A percentile compares a stretch with the other conserved stretches of the same genome.
Evolutionary conservation across 768 basidiomycete species (phyloP).

Genomic region (Termitomyces sp.): DNA sequence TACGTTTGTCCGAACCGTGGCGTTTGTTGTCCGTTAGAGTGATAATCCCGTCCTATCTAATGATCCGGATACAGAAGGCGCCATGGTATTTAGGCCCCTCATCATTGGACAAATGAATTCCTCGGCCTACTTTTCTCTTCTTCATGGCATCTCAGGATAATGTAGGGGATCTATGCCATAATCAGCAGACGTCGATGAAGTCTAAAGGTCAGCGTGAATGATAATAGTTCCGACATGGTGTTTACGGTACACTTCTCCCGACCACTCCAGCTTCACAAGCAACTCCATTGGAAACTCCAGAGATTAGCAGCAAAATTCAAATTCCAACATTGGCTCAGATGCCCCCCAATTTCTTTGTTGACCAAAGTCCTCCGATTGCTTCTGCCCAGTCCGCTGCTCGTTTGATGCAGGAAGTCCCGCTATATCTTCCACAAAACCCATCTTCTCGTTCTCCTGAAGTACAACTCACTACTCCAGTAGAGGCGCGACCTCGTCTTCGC

Average conservation of each 20-base stretch:
- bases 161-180: not conserved
- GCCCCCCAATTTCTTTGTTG: not conserved
- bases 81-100: not conserved
- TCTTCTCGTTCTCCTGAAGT: not conserved
- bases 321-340: not conserved
- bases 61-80: not conserved
- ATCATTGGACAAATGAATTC: not conserved
- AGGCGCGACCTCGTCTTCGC: not conserved
- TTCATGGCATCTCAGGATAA: not conserved
- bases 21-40: not conserved
- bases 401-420: not conserved
- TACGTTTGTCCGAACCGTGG: not conserved
- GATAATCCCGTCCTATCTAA: not conserved
- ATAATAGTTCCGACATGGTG: not conserved
- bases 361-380: not conserved
- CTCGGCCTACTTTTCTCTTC: not conserved
- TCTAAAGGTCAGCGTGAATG: not conserved
- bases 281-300: not conserved
- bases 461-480: not conserved
- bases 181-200: not conserved
- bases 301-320: not conserved
- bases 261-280: not conserved
- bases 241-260: not conserved
- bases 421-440: not conserved
- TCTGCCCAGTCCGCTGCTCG: not conserved